Evolutionary conservation across 192 early-diverging fungal species (phyloP), one percentile per base, ranked within the genome.

Genomic region (Linnemannia zychae): DNA sequence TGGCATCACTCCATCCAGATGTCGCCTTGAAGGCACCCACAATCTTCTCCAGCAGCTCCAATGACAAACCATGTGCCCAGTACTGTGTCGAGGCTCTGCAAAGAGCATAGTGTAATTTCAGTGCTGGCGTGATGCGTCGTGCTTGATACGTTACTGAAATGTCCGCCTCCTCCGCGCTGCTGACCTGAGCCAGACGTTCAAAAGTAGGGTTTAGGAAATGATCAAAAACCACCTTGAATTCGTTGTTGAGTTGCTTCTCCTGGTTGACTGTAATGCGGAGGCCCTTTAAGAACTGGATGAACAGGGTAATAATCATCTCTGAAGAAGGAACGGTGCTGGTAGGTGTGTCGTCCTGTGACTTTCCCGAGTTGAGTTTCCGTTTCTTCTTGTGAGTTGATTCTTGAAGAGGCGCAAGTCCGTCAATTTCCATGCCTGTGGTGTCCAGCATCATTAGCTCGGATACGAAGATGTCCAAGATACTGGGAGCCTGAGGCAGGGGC

Each of bases 171-270:
- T 50, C 71, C 15, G 31, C 4, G 71, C 40, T 4, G 46, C 15
- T 9, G 74, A 67, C 16, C 7, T 18, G 57, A 1, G 67, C 73
- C 0, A 84, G 20, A 6, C 34, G 38, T n/a, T 76, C 70, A 60
- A 85, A 79, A 33, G 52, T 76, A 3, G 33, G 44, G 24, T 46
- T 70, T 46, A 79, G 46, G 20, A 79, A 85, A 20, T 76, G 74
- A 0, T 79, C 47, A 65, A 76, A 85, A 0, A 85, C 33, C 2
- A 31, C 36, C 33, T 67, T 65, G 70, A 85, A 85, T 28, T 71
- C 78, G 72, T 85, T 53, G 76, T 79, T 85, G 47, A 85, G 74
- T 28, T 79, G 83, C 71, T 85, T 85, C 50, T 85, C 83, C 33
- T 85, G 83, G 20, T 79, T 85, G 7, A 70, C 65, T 12, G 83